Evolutionary conservation across 2,329 filamentous ascomycete species (phyloP).

Genomic region (Fusarium gaditjirri): DNA sequence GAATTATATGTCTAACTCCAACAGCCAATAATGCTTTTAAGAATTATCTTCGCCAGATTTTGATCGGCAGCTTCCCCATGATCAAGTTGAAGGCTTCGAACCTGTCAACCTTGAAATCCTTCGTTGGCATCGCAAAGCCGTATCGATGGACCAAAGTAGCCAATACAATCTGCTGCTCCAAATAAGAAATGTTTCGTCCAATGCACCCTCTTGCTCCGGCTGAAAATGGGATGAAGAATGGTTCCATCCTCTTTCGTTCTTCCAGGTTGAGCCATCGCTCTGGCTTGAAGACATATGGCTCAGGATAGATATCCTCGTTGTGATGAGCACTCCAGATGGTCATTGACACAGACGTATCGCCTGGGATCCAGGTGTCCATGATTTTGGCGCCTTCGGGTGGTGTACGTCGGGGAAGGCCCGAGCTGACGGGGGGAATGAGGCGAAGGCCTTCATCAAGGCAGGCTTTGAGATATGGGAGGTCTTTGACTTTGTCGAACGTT

Average conservation of each 20-base stretch:
- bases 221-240: conserved; percentile 54
- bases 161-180: conserved; percentile 58
- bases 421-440: conserved; percentile 46
- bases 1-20: background rate
- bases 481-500: conserved; percentile 60
- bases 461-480: conserved; percentile 62
- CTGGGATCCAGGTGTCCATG: conserved; percentile 48
- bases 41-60: background rate
- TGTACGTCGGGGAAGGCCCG: conserved; percentile 41
- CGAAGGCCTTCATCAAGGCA: conserved; percentile 61
- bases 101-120: background rate
- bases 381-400: conserved; percentile 46
- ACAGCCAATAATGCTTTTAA: background rate
- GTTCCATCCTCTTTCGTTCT: conserved; percentile 49
- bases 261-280: conserved; percentile 53
- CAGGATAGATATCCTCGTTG: conserved; percentile 53
- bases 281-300: conserved; percentile 52
- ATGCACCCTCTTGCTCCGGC: conserved; percentile 55
- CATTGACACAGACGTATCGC: conserved; percentile 54
- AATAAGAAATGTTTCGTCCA: conserved; percentile 53
- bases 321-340: conserved; percentile 52
- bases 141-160: conserved; percentile 56
- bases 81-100: conserved; percentile 6
- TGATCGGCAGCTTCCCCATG: background rate
- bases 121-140: conserved; percentile 47